A percentile compares a stretch with the other conserved stretches of the same genome.
Evolutionary conservation across 2,329 filamentous ascomycete genomes (phyloP).

Genomic region (Pyrenophora teres): DNA sequence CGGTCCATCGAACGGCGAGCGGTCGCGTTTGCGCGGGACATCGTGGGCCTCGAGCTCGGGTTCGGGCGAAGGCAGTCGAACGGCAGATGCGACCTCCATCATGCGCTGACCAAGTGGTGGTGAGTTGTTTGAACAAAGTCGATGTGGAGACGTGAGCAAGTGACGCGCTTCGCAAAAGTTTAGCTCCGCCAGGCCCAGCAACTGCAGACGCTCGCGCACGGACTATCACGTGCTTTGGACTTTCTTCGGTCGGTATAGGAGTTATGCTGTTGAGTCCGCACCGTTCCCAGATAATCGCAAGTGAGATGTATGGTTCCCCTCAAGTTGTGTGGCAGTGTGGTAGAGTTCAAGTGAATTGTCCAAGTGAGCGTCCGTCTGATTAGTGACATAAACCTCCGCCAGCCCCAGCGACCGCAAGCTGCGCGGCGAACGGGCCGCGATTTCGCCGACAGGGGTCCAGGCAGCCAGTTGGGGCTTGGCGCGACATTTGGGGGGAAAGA

Average conservation of each 20-base stretch:
- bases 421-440: conserved; percentile 22
- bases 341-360: too few relatives aligned
- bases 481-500: conserved; percentile 18
- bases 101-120: conserved; percentile 9
- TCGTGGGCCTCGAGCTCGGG: conserved; percentile 52
- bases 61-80: conserved; percentile 63
- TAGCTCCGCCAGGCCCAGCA: conserved; percentile 12
- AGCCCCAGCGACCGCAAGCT: not conserved
- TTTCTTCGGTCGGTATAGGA: not conserved
- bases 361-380: too few relatives aligned
- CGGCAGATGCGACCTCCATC: conserved; percentile 53
- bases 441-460: conserved; percentile 22
- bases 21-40: conserved; percentile 59
- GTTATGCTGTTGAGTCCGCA: too few relatives aligned
- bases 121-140: conserved; percentile 3
- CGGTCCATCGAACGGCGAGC: conserved; percentile 51
- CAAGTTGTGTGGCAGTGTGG: too few relatives aligned
- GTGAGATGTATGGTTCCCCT: too few relatives aligned
- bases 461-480: conserved; percentile 6
- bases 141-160: conserved; percentile 5
- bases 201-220: too few relatives aligned
- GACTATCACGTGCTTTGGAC: too few relatives aligned
- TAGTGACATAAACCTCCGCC: not conserved
- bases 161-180: conserved; percentile 33
- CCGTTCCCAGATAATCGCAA: too few relatives aligned